phyloP scores from a whole-genome alignment of 2,329 filamentous ascomycete species.

The Fusarium papillatum region DNA sequence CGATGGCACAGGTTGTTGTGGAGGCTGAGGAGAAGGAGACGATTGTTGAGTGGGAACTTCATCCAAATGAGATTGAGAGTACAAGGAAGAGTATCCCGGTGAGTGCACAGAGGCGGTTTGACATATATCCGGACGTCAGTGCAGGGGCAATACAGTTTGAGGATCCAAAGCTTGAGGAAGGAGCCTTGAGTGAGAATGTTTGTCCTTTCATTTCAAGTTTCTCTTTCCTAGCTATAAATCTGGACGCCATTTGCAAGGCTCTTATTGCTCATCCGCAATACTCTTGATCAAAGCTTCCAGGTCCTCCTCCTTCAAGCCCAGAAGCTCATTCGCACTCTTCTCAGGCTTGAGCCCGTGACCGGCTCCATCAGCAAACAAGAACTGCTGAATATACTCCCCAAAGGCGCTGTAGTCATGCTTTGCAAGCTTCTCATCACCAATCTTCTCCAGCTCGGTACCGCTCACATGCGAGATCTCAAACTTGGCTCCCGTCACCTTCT shows the following conservation, averaged over 20 bases:
- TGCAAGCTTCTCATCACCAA: background rate
- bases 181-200: background rate
- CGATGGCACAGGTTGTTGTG: constrained; percentile 82
- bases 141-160: background rate
- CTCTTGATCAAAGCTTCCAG: background rate
- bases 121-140: constrained; percentile 96
- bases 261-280: background rate
- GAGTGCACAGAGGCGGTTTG: constrained; percentile 86
- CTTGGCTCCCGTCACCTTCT: background rate
- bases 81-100: constrained; percentile 87
- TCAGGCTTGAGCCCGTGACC: background rate
- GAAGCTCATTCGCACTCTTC: background rate
- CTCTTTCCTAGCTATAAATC: no score
- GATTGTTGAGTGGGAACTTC: constrained; percentile 79
- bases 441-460: background rate
- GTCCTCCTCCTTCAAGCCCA: background rate
- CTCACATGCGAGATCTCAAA: background rate
- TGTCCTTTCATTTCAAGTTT: no score
- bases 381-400: background rate
- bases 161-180: background rate
- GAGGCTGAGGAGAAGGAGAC: constrained; percentile 84
- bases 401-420: background rate
- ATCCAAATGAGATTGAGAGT: constrained; percentile 76
- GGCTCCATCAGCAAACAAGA: background rate
- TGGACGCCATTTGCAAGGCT: no score